phyloP scores from a whole-genome alignment of 2,329 filamentous ascomycete genomes.

The Ophioceras dolichostomum region DNA sequence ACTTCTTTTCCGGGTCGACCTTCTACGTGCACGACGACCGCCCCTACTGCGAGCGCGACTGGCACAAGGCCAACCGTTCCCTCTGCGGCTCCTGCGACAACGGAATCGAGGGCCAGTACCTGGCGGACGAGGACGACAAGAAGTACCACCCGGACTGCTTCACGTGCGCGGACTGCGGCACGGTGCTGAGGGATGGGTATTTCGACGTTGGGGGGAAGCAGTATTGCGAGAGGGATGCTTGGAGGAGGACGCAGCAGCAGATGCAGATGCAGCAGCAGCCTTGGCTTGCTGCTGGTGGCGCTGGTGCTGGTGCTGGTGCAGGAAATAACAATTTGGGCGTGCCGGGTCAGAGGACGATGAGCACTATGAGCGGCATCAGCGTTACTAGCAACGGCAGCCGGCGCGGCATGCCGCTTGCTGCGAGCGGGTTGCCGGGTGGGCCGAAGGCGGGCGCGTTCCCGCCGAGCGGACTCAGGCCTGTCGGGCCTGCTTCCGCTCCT shows the following conservation, averaged over 20 bases:
- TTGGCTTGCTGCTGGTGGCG: too few species aligned
- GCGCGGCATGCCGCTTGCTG: not conserved
- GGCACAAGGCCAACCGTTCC: constrained; percentile 82
- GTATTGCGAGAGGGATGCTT: constrained; percentile 82
- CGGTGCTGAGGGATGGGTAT: constrained; percentile 70
- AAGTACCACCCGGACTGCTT: constrained; percentile 89
- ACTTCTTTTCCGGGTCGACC: constrained; percentile 73
- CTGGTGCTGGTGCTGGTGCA: too few species aligned
- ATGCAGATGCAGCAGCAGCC: constrained; percentile 10
- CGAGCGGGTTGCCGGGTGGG: constrained; percentile 5
- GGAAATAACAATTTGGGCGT: too few species aligned
- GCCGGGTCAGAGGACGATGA: too few species aligned
- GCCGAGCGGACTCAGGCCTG: constrained; percentile 4
- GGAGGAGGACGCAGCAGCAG: constrained; percentile 33
- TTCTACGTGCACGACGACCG: constrained; percentile 86
- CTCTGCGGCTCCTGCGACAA: constrained; percentile 67
- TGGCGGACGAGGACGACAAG: constrained; percentile 64
- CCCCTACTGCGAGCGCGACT: constrained; percentile 86
- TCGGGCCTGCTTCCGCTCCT: too few species aligned
- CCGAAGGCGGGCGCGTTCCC: constrained; percentile 5
- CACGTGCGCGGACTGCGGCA: constrained; percentile 66
- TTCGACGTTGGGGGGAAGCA: constrained; percentile 73
- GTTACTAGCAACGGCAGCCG: constrained; percentile 1
- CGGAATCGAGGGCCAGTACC: constrained; percentile 88
- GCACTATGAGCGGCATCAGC: not conserved